Conservation (phyloP, 2,329 filamentous ascomycete genomes). For the Trichophyton benhamiae region DNA sequence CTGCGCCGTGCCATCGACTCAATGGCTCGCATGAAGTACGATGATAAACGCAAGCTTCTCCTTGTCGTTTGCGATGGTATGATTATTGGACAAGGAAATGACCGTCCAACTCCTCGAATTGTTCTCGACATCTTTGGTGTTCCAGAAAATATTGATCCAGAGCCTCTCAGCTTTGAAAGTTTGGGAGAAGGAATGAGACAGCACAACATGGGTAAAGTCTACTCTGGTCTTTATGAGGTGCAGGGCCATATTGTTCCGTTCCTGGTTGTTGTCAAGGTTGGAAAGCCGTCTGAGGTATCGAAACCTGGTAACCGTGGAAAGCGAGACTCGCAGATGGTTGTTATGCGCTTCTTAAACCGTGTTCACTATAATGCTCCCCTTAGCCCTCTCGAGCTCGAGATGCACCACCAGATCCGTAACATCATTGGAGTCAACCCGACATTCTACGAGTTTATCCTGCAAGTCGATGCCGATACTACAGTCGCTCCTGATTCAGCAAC, state of each 20-base stretch:
- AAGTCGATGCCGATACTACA: slow-evolving; percentile 95
- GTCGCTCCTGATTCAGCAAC: slow-evolving; percentile 81
- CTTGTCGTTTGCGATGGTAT: slow-evolving; percentile 93
- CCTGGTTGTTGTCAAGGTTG: slow-evolving; percentile 91
- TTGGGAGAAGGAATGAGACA: slow-evolving; percentile 92
- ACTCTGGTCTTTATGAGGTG: slow-evolving; percentile 94
- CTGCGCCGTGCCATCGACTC: slow-evolving; percentile 95
- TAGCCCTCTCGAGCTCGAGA: slow-evolving; percentile 92
- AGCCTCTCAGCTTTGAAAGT: slow-evolving; percentile 91
- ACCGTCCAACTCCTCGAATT: slow-evolving; percentile 86
- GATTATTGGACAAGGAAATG: slow-evolving; percentile 98
- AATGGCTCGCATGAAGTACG: slow-evolving; percentile 86
- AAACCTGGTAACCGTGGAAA: slow-evolving; percentile 91
- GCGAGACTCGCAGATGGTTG: slow-evolving; percentile 95
- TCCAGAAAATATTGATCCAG: slow-evolving; percentile 82
- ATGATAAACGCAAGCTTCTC: slow-evolving; percentile 93
- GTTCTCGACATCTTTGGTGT: slow-evolving; percentile 95
- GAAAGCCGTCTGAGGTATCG: slow-evolving; percentile 64
- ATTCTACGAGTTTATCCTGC: slow-evolving; percentile 92
- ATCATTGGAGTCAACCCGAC: slow-evolving; percentile 97
- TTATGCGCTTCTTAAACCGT: slow-evolving; percentile 98
- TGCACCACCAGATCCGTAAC: slow-evolving; percentile 97
- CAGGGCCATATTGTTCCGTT: slow-evolving; percentile 97
- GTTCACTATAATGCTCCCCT: slow-evolving; percentile 96
- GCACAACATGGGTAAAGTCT: slow-evolving; percentile 99